phyloP scores from a whole-genome alignment of 2,329 filamentous ascomycete species.

The Penicillium sp. region DNA sequence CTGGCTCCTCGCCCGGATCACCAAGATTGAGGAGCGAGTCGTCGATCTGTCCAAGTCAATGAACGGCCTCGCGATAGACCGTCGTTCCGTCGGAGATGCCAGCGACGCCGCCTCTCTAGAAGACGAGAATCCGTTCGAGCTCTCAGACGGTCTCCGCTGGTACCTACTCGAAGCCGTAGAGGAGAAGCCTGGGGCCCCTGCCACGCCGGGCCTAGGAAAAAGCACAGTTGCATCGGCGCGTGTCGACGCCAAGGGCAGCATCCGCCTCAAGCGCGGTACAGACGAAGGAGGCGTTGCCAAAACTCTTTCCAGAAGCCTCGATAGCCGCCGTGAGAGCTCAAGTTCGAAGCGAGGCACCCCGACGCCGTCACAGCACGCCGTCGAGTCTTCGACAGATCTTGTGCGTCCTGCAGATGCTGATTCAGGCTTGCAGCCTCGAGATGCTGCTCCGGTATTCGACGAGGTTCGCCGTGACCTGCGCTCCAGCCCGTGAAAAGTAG shows the following conservation, averaged over 20 bases:
- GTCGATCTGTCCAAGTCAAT: constrained; percentile 85
- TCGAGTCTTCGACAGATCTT: constrained; percentile 37
- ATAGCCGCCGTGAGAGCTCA: constrained; percentile 84
- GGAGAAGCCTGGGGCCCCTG: constrained; percentile 85
- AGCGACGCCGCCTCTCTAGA: constrained; percentile 61
- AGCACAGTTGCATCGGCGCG: constrained; percentile 84
- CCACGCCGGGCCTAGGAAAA: constrained; percentile 88
- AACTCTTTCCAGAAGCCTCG: constrained; percentile 79
- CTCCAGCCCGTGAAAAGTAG: constrained; percentile 41
- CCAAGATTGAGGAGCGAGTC: constrained; percentile 84
- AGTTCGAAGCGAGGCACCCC: constrained; percentile 68
- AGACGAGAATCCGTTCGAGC: constrained; percentile 94
- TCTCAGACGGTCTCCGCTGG: constrained; percentile 93
- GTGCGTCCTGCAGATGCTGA: constrained; percentile 38
- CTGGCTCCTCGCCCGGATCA: constrained; percentile 94
- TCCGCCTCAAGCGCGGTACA: constrained; percentile 48
- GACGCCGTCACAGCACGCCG: constrained; percentile 29
- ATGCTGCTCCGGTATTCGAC: constrained; percentile 43
- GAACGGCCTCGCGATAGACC: constrained; percentile 53
- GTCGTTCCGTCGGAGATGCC: constrained; percentile 45
- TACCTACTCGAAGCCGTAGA: constrained; percentile 91
- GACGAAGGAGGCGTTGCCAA: constrained; percentile 71
- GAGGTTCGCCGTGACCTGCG: constrained; percentile 49
- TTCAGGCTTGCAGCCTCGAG: constrained; percentile 33
- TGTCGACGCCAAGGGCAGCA: constrained; percentile 76